These are phyloP conservation scores for Golovinomyces cichoracearum DNA, from an alignment of 2,329 filamentous ascomycete genomes.

Conservation along the genomic window DNA sequence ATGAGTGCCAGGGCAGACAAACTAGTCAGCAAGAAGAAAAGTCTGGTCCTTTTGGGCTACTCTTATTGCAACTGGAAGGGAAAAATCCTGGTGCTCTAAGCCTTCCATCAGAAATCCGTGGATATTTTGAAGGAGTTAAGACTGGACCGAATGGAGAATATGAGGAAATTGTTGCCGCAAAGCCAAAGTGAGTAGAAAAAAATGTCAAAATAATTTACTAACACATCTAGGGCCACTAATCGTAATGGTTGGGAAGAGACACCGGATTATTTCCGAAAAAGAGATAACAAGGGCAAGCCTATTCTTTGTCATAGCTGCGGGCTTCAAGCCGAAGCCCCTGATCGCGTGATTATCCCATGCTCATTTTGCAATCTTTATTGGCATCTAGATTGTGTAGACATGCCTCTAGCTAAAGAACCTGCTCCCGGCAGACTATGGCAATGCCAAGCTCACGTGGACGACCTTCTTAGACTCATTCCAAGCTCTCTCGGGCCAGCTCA, in stretches of 20 bases:
- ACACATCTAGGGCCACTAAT: conserved; percentile 17
- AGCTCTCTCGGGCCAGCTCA: conserved; percentile 31
- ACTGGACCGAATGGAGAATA: conserved; percentile 59
- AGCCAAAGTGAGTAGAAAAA: conserved; percentile 28
- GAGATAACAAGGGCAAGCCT: conserved; percentile 44
- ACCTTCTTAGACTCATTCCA: conserved; percentile 37
- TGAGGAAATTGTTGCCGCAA: conserved; percentile 33
- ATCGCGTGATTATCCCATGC: conserved; percentile 57
- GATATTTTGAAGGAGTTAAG: conserved; percentile 54
- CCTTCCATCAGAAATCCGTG: conserved; percentile 44
- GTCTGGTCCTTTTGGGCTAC: conserved; percentile 29
- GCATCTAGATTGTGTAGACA: conserved; percentile 67
- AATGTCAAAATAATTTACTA: not conserved
- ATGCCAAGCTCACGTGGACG: conserved; percentile 67
- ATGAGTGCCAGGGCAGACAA: conserved; percentile 32
- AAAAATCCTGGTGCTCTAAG: conserved; percentile 47
- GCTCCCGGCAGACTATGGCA: conserved; percentile 50
- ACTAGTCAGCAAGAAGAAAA: conserved; percentile 15
- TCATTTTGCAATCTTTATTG: conserved; percentile 59
- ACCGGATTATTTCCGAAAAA: conserved; percentile 40
- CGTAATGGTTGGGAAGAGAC: conserved; percentile 28
- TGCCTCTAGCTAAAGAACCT: conserved; percentile 56
- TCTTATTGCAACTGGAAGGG: conserved; percentile 39
- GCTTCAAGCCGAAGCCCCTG: conserved; percentile 30
- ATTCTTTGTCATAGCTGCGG: conserved; percentile 60